Evolutionary conservation across 768 basidiomycete species (phyloP).

Genomic region (Ephemerocybe angulata): DNA sequence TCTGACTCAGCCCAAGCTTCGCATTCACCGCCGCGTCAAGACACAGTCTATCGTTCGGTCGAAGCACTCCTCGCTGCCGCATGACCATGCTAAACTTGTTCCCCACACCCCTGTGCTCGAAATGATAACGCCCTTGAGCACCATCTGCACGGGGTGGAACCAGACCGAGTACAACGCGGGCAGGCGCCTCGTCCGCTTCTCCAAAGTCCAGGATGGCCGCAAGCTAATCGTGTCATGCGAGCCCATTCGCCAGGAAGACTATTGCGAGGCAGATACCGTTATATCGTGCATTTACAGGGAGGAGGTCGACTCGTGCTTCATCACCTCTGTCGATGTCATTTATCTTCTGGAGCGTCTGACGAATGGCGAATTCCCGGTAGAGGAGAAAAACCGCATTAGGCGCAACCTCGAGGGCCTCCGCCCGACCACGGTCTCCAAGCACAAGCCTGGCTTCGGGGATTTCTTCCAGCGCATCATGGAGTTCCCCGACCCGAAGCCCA

Average conservation of each 20-base stretch:
- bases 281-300: conserved; percentile 93
- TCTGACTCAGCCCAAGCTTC: conserved; percentile 34
- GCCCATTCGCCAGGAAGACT: conserved; percentile 69
- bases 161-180: conserved; percentile 62
- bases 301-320: conserved; percentile 71
- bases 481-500: conserved; percentile 88
- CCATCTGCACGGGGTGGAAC: conserved; percentile 56
- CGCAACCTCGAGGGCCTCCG: conserved; percentile 91
- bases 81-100: conserved; percentile 39
- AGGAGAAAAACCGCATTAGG: conserved; percentile 95
- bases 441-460: conserved; percentile 70
- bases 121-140: conserved; percentile 53
- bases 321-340: conserved; percentile 96
- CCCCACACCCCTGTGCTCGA: conserved; percentile 58
- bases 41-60: conserved; percentile 41
- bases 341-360: conserved; percentile 78
- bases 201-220: conserved; percentile 71
- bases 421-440: conserved; percentile 88
- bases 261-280: conserved; percentile 70
- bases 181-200: conserved; percentile 85
- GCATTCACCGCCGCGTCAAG: conserved; percentile 42
- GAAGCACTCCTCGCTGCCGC: conserved; percentile 27
- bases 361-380: conserved; percentile 81
- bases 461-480: conserved; percentile 97
- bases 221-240: conserved; percentile 78